Evolutionary conservation across 371 early-diverging fungal genomes (phyloP), one percentile per base, ranked within the genome.

Genomic region (Syncephalis fuscata): DNA sequence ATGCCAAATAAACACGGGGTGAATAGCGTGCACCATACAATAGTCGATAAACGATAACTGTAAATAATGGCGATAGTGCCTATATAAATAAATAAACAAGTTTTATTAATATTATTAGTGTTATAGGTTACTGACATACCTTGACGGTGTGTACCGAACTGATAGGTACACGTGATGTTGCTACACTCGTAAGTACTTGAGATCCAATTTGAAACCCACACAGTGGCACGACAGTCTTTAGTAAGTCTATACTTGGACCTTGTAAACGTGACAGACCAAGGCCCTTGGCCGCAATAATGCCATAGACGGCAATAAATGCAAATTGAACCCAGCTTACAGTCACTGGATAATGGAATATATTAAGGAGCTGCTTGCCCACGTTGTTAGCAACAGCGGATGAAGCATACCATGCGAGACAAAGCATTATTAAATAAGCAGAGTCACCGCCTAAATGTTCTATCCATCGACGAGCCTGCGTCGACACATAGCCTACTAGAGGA

Each of bases 131-230:
- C 27, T 39, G 40, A 44, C 44, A 53, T 66, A 84, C 86, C 77
- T 91, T 91, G 57, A 92, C 80, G 4, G 90, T 89, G 55, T 92
- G 89, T 4, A 87, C 84, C 48, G 88, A 70, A 51, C 80, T 79
- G 10, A 92, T 80, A 19, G 88, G 78, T 17, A 85, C 80, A 21
- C 69, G 62, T 49, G 79, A 68, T 24, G 88, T 74, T 11, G 89
- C 88, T 39, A 80, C 56, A 48, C 77, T 74, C 0, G 79, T 77
- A 52, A 86, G 76, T 2, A 85, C 67, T 64, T 92, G 92, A 0
- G 88, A 86, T n/a, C 77, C 68, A 41, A 87, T 80, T 62, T 81
- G 74, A 64, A 88, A 88, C 9, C 68, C 53, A 44, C 77, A 74
- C 41, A 89, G 55, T 1, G 87, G 88, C 8, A 72, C 62, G 17